Evolutionary conservation across 441 rosid species (phyloP).

Genomic region (Metrosideros polymorpha): DNA sequence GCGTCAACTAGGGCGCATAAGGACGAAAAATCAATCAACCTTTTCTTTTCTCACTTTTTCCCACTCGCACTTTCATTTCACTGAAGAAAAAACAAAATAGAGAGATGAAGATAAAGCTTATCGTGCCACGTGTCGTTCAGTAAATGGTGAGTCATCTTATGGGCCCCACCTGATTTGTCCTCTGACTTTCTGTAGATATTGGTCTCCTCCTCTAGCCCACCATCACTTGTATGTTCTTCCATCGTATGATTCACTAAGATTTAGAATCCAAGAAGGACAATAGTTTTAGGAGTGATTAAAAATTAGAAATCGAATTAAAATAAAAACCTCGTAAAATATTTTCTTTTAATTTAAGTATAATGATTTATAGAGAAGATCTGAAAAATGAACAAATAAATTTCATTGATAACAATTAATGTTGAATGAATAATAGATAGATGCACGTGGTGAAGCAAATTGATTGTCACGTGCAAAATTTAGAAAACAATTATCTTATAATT

Average conservation of each 20-base stretch:
- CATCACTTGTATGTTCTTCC: neutral
- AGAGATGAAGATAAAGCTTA: neutral
- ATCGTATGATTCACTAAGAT: neutral
- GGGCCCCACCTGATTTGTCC: neutral
- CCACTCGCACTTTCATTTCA: neutral
- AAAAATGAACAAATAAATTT: neutral
- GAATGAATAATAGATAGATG: neutral
- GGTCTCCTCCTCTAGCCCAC: neutral
- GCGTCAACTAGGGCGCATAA: neutral
- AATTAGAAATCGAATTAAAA: neutral
- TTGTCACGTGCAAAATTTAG: neutral
- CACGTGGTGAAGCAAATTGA: neutral
- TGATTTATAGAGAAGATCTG: too few relatives aligned
- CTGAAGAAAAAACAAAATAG: neutral
- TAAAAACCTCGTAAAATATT: neutral
- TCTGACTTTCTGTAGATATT: neutral
- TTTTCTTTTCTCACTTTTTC: neutral
- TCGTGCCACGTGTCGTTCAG: neutral
- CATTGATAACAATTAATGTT: neutral
- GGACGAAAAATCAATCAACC: neutral
- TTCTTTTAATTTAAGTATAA: neutral
- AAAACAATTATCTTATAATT: neutral
- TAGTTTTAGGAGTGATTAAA: neutral
- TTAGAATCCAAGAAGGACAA: neutral
- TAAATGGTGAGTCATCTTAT: neutral